Evolutionary conservation across 495 filamentous ascomycete genomes (phyloP).

Genomic region (Neurospora tetraspora): DNA sequence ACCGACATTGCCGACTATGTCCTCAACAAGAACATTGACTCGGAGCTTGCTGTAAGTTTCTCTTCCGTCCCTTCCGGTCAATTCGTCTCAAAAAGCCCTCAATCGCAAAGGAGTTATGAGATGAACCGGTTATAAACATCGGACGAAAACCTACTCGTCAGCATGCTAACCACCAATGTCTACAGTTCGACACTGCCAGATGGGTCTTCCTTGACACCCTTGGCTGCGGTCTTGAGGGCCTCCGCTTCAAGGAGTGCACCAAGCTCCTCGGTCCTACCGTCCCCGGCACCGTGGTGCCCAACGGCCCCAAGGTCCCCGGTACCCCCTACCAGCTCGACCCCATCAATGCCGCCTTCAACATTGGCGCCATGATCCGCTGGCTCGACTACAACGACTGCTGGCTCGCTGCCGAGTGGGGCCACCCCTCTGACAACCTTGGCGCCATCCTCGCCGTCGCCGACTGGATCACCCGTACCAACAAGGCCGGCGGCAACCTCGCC

Average conservation of each 20-base stretch:
- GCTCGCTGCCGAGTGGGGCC: constrained; percentile 97
- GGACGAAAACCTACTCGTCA: not conserved
- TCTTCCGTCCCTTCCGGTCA: not conserved
- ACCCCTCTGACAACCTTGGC: constrained; percentile 93
- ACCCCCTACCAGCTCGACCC: constrained; percentile 93
- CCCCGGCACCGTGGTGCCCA: constrained; percentile 81
- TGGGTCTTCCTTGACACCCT: constrained; percentile 91
- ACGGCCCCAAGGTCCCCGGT: constrained; percentile 84
- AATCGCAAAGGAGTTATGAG: not conserved
- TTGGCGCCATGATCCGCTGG: constrained; percentile 96
- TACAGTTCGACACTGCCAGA: constrained; percentile 82
- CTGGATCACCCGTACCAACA: constrained; percentile 95
- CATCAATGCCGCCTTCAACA: constrained; percentile 95
- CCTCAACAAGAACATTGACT: constrained; percentile 81
- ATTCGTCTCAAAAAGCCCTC: not conserved
- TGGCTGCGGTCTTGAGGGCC: constrained; percentile 89
- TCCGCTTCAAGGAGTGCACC: constrained; percentile 90
- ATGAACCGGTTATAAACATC: not conserved
- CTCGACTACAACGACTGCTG: constrained; percentile 99
- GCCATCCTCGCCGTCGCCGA: constrained; percentile 94
- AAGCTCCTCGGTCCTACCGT: constrained; percentile 94
- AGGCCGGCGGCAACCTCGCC: constrained; percentile 75
- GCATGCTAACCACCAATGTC: constrained; percentile 14
- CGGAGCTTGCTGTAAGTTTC: constrained; percentile 74
- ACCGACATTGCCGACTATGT: constrained; percentile 90